phyloP scores from a whole-genome alignment of 2,329 filamentous ascomycete species.

The Nannizziopsis barbatae region DNA sequence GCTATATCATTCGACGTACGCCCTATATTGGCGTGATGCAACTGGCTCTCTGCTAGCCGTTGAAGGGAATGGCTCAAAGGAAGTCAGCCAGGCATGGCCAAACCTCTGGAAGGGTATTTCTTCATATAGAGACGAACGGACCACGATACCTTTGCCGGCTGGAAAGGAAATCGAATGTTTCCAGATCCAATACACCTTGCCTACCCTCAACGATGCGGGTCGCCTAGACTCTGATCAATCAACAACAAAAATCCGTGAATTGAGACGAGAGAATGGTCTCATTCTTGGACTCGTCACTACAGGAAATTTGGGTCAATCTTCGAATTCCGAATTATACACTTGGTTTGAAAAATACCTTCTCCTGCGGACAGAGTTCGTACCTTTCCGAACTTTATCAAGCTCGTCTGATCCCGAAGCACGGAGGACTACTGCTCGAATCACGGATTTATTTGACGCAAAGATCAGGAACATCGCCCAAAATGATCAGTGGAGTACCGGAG shows the following conservation, averaged over 20 bases:
- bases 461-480: not conserved
- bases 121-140: not conserved
- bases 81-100: not conserved
- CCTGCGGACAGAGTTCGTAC: not conserved
- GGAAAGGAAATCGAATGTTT: not conserved
- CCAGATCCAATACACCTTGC: not conserved
- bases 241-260: not conserved
- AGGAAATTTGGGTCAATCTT: not conserved
- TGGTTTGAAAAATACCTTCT: conserved; percentile 3
- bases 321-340: not conserved
- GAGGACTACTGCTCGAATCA: not conserved
- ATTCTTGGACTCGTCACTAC: not conserved
- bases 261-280: not conserved
- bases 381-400: not conserved
- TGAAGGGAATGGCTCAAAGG: not conserved
- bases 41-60: not conserved
- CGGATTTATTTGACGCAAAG: not conserved
- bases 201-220: not conserved
- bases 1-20: conserved; percentile 3
- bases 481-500: conserved; percentile 1
- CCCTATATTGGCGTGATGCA: conserved; percentile 6
- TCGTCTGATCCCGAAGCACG: conserved; percentile 1
- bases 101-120: not conserved
- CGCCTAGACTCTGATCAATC: not conserved
- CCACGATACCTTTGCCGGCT: not conserved